Percentiles rank a stretch among this genome's conserved stretches.
Evolutionary conservation across 306 rosid species (phyloP).

Genomic region (Cajanus cajan): DNA sequence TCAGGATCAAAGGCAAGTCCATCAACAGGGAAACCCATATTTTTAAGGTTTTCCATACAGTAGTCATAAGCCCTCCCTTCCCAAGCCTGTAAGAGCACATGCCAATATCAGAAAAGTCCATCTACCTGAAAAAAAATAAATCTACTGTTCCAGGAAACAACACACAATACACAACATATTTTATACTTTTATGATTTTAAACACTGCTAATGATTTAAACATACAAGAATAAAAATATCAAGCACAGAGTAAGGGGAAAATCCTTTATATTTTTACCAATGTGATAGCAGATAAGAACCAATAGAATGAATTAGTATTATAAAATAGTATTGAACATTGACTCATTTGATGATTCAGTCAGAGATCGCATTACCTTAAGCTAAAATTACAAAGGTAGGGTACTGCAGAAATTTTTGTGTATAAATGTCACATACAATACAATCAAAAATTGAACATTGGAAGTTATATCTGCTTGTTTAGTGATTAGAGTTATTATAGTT

Average conservation of each 20-base stretch:
- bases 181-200: conserved; percentile 10
- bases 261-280: conserved; percentile 3
- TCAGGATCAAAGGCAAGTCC: conserved; percentile 94
- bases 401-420: background rate
- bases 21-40: conserved; percentile 87
- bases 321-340: background rate
- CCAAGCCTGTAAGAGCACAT: conserved; percentile 73
- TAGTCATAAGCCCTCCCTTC: conserved; percentile 98
- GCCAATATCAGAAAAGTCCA: conserved; percentile 27
- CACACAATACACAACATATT: conserved; percentile 18
- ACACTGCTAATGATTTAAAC: conserved; percentile 9
- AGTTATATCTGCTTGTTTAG: background rate
- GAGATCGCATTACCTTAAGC: conserved; percentile 2
- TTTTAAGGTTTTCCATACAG: conserved; percentile 88
- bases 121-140: conserved; percentile 3
- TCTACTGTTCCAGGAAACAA: conserved; percentile 17
- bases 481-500: conserved; percentile 19
- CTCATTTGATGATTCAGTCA: background rate
- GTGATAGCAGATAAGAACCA: background rate
- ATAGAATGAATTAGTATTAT: background rate
- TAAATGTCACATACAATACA: background rate
- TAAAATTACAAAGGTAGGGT: background rate
- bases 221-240: conserved; percentile 2
- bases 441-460: conserved; percentile 7
- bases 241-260: background rate